phyloP scores from a whole-genome alignment of 176 grass and related monocot species.

The Aegilops tauschii region DNA sequence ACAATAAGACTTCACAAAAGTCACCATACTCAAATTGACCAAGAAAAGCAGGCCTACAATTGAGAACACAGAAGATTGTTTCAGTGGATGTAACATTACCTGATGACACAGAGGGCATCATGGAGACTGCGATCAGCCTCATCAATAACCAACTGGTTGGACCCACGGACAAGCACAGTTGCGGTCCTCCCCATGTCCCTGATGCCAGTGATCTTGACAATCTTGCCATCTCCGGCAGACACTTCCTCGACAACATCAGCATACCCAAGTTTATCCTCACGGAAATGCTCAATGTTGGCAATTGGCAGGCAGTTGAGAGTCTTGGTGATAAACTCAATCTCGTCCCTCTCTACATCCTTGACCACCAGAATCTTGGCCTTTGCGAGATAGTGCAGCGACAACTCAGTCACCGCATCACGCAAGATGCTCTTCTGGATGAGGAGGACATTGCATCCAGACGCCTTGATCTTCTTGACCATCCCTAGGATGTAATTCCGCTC shows the following conservation, averaged over 20 bases:
- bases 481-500: constrained; percentile 89
- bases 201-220: constrained; percentile 81
- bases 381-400: constrained; percentile 89
- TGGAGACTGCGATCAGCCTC: constrained; percentile 94
- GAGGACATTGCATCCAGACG: constrained; percentile 77
- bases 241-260: constrained; percentile 81
- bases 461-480: constrained; percentile 97
- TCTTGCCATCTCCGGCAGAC: constrained; percentile 82
- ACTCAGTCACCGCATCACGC: constrained; percentile 81
- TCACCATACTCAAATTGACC: background rate
- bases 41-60: background rate
- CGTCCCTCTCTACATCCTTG: constrained; percentile 92
- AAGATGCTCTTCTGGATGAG: constrained; percentile 96
- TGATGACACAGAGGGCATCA: constrained; percentile 93
- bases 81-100: constrained; percentile 36
- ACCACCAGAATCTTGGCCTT: constrained; percentile 90
- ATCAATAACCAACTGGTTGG: constrained; percentile 88
- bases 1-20: background rate
- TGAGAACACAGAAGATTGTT: background rate
- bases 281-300: constrained; percentile 95
- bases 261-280: constrained; percentile 78
- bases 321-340: constrained; percentile 98
- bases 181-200: constrained; percentile 83
- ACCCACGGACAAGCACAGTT: constrained; percentile 76
- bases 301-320: constrained; percentile 89